Percentiles rank a stretch among this genome's conserved stretches.
Conservation (phyloP, 257 asterid genomes). For the Solanum okadae region DNA sequence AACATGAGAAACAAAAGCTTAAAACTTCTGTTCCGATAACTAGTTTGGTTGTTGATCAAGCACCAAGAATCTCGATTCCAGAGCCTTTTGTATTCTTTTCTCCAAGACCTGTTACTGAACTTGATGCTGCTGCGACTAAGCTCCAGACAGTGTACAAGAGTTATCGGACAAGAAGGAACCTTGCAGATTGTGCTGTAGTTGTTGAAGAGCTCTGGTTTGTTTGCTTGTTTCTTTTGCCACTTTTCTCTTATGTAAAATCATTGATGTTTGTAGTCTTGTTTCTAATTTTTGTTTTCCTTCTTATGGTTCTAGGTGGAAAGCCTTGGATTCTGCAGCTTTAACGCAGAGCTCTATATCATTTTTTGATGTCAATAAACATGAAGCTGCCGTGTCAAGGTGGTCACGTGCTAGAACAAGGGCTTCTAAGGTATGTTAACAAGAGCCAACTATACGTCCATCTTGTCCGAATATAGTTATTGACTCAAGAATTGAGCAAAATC, state of each 20-base stretch:
- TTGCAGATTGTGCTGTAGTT: constrained; percentile 43
- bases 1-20: constrained; percentile 7
- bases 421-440: constrained; percentile 35
- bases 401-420: constrained; percentile 49
- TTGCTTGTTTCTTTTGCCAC: neutral
- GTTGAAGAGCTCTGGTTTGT: constrained; percentile 42
- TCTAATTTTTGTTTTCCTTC: neutral
- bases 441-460: neutral
- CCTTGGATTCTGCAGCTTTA: constrained; percentile 53
- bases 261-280: neutral
- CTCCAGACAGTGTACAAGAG: constrained; percentile 44
- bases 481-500: neutral
- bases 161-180: constrained; percentile 38
- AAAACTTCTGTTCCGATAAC: constrained; percentile 13
- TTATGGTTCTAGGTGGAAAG: constrained; percentile 49
- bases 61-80: neutral
- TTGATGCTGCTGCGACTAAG: constrained; percentile 36
- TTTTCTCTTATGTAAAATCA: neutral
- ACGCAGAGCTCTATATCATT: constrained; percentile 44
- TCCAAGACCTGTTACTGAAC: constrained; percentile 20
- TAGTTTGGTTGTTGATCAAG: constrained; percentile 5
- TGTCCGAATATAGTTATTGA: neutral
- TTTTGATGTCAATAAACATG: constrained; percentile 34
- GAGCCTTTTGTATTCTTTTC: constrained; percentile 9
- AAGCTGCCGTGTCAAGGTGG: constrained; percentile 64